A percentile compares a stretch with the other conserved stretches of the same genome.
Conservation (phyloP, 805 yeast species). For the Millerozyma acaciae region DNA sequence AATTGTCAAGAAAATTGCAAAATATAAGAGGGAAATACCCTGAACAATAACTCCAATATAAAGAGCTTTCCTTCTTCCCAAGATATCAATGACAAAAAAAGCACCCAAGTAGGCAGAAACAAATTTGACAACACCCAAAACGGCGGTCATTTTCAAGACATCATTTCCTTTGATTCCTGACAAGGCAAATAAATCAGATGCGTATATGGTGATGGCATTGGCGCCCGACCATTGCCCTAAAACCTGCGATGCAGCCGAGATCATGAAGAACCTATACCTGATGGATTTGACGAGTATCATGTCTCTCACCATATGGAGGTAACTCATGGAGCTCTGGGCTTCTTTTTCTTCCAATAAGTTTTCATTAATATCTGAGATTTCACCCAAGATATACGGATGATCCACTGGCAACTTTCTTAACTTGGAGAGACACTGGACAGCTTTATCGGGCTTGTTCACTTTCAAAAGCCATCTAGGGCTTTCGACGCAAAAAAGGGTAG, state of each 20-base stretch:
- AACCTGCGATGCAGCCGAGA: constrained; percentile 43
- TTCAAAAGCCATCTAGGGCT: constrained; percentile 52
- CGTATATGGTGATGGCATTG: constrained; percentile 52
- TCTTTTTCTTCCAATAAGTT: constrained; percentile 36
- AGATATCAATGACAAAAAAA: constrained; percentile 49
- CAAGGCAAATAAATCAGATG: constrained; percentile 48
- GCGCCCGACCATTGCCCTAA: constrained; percentile 62
- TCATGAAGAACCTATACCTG: constrained; percentile 41
- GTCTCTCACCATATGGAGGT: constrained; percentile 25
- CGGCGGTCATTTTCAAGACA: constrained; percentile 45
- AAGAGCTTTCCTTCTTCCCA: constrained; percentile 50
- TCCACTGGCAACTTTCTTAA: constrained; percentile 43
- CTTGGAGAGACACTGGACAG: constrained; percentile 35
- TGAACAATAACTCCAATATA: constrained; percentile 49
- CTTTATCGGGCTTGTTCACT: constrained; percentile 37
- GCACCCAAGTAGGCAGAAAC: constrained; percentile 46
- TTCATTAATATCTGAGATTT: constrained; percentile 48
- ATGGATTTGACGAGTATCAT: constrained; percentile 35
- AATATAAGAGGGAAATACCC: constrained; percentile 38
- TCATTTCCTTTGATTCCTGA: constrained; percentile 44
- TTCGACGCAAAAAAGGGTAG: constrained; percentile 42
- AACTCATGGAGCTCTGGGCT: constrained; percentile 20
- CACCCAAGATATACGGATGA: constrained; percentile 49
- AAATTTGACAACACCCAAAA: constrained; percentile 53
- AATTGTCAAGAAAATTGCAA: constrained; percentile 43